These are phyloP conservation scores for Thielaviopsis euricoi DNA, from an alignment of 2,329 filamentous ascomycete species.

Conservation along the genomic window DNA sequence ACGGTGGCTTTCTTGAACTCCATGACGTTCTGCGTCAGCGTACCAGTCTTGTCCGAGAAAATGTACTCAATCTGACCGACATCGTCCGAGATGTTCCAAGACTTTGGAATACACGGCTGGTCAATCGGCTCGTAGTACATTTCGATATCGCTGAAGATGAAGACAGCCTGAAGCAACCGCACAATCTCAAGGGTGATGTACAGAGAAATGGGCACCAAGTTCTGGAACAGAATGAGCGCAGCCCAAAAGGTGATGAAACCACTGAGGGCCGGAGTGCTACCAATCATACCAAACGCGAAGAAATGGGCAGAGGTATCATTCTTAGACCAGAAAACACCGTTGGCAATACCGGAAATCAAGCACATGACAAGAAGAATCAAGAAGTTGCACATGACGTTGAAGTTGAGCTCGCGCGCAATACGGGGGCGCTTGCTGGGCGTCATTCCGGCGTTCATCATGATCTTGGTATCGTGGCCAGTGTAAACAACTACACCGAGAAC, in stretches of 20 bases:
- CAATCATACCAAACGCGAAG: conserved; percentile 78
- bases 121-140: conserved; percentile 97
- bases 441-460: conserved; percentile 95
- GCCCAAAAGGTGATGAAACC: conserved; percentile 98
- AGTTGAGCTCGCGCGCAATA: conserved; percentile 86
- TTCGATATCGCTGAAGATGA: conserved; percentile 88
- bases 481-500: conserved; percentile 88
- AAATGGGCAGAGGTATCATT: conserved; percentile 56
- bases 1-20: conserved; percentile 98
- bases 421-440: conserved; percentile 87
- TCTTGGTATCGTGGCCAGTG: conserved; percentile 81
- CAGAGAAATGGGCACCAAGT: conserved; percentile 93
- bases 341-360: conserved; percentile 65
- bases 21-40: conserved; percentile 96
- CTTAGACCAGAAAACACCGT: conserved; percentile 68
- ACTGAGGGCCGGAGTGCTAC: conserved; percentile 55
- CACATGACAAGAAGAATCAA: conserved; percentile 80
- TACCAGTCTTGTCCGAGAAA: conserved; percentile 96
- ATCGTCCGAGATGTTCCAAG: conserved; percentile 98
- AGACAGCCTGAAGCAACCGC: conserved; percentile 79
- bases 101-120: conserved; percentile 90
- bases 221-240: conserved; percentile 87
- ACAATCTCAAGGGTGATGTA: conserved; percentile 97
- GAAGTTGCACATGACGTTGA: conserved; percentile 96
- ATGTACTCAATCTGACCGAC: conserved; percentile 98